Evolutionary conservation across 345 rosid genomes (phyloP), one percentile per base, ranked within the genome.

Genomic region (Linum lewisii): DNA sequence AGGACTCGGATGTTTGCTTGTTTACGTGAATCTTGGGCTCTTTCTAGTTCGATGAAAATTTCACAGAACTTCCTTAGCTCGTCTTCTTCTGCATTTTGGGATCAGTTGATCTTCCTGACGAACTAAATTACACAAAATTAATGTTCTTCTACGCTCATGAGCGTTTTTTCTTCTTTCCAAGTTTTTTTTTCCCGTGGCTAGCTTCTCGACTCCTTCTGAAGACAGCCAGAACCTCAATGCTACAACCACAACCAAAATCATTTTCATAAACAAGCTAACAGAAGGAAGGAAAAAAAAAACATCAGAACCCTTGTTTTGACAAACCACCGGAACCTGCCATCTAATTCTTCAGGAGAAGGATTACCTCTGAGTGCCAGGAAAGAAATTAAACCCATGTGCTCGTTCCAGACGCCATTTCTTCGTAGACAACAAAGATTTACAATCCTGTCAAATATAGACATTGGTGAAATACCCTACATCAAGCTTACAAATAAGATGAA

Each of bases 361-460:
- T 49, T 77, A 88, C 96, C 96, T 91, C 62, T 86, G 85, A 25
- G 98, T 91, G 63, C 96, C 95, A 4, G 96, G 98, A 67, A 92
- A 88, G 79, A 92, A 88, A 74, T 86, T 92, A 64, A 86, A 88
- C 61, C 93, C 98, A 74, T 92, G 90, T 11, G 84, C 95, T 26
- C 82, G 84, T 62, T 88, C 89, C 74, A 92, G 72, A 56, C 59
- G 79, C 98, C 96, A 88, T 7, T 66, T 73, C 74, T 78, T 86
- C 61, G 78, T 75, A 62, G 83, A 76, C 69, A 88, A 72, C 78
- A 92, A 79, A 16, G 82, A 66, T 69, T 71, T 76, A 79, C 98
- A 92, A 63, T 88, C 95, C 98, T 88, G 81, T 64, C 6, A 45
- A n/a, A 64, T 14, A 36, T 4, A 37, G 58, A 61, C 47, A 11